phyloP scores from a whole-genome alignment of 805 yeast species.

The Suhomyces sp. region DNA sequence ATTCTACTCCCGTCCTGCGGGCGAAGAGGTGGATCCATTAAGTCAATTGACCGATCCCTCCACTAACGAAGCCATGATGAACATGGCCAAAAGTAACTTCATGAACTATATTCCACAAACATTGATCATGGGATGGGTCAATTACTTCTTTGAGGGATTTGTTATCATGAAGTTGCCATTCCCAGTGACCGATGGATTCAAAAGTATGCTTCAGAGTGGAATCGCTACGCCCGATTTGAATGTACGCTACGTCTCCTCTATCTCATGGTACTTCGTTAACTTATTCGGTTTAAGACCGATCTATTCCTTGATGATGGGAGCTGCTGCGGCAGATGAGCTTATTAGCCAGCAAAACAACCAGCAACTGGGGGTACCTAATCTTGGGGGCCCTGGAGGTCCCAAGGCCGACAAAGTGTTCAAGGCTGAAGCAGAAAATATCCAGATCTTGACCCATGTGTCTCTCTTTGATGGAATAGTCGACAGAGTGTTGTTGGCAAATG shows the following conservation, averaged over 20 bases:
- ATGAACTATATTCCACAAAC: slow-evolving; percentile 91
- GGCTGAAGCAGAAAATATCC: slow-evolving; percentile 71
- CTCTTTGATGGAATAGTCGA: slow-evolving; percentile 61
- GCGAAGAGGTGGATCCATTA: slow-evolving; percentile 36
- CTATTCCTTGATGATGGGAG: slow-evolving; percentile 65
- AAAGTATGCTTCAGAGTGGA: slow-evolving; percentile 88
- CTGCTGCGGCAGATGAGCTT: slow-evolving; percentile 44
- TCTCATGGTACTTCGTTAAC: slow-evolving; percentile 94
- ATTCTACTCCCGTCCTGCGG: slow-evolving; percentile 50
- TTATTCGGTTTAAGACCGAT: slow-evolving; percentile 81
- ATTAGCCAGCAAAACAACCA: slow-evolving; percentile 38
- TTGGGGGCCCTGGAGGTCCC: slow-evolving; percentile 60
- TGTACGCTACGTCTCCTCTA: slow-evolving; percentile 88
- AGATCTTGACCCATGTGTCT: slow-evolving; percentile 52
- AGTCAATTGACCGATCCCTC: slow-evolving; percentile 69
- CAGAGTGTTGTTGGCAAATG: slow-evolving; percentile 41
- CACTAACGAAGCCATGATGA: slow-evolving; percentile 69
- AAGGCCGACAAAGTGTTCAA: slow-evolving; percentile 61
- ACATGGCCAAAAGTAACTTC: slow-evolving; percentile 76
- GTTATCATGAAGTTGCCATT: slow-evolving; percentile 81
- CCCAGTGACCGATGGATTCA: slow-evolving; percentile 85
- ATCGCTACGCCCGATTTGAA: slow-evolving; percentile 81
- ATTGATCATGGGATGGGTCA: slow-evolving; percentile 93
- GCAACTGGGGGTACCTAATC: slow-evolving; percentile 38
- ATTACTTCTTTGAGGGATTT: slow-evolving; percentile 88